A percentile compares a stretch with the other conserved stretches of the same genome.
Evolutionary conservation across 176 grass and related monocot genomes (phyloP).

Genomic region (Oropetium thomaeum): DNA sequence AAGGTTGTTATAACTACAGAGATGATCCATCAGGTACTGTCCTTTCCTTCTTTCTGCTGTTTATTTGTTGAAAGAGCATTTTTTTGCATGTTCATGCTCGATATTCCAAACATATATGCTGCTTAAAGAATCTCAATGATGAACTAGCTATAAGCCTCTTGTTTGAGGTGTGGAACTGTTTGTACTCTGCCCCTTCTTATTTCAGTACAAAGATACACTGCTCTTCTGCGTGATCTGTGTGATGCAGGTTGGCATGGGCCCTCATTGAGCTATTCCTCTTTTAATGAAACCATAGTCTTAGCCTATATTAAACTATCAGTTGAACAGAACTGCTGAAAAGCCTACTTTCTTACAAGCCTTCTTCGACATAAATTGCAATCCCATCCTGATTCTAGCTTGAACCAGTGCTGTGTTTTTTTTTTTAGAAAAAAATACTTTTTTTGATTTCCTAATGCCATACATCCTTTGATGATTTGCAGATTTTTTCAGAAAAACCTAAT

Average conservation of each 20-base stretch:
- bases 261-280: neutral
- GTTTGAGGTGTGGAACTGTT: no score
- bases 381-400: neutral
- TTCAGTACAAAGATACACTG: no score
- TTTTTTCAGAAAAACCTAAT: slow-evolving; percentile 92
- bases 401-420: neutral
- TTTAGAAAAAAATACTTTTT: slow-evolving; percentile 2
- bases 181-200: no score
- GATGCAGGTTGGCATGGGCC: neutral
- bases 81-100: neutral
- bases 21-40: slow-evolving; percentile 84
- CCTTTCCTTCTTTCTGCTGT: neutral
- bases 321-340: neutral
- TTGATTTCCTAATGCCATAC: neutral
- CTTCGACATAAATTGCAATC: neutral
- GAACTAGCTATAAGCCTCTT: neutral
- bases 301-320: neutral
- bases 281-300: slow-evolving; percentile 8
- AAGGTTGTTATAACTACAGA: slow-evolving; percentile 88
- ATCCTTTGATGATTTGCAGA: slow-evolving; percentile 48
- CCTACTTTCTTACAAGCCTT: neutral
- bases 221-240: no score
- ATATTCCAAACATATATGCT: neutral
- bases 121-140: no score
- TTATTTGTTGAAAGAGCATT: neutral